Percentiles rank a stretch among this genome's conserved stretches.
phyloP scores from a whole-genome alignment of 495 filamentous ascomycete species.

The Trichocladium uniseriatum region DNA sequence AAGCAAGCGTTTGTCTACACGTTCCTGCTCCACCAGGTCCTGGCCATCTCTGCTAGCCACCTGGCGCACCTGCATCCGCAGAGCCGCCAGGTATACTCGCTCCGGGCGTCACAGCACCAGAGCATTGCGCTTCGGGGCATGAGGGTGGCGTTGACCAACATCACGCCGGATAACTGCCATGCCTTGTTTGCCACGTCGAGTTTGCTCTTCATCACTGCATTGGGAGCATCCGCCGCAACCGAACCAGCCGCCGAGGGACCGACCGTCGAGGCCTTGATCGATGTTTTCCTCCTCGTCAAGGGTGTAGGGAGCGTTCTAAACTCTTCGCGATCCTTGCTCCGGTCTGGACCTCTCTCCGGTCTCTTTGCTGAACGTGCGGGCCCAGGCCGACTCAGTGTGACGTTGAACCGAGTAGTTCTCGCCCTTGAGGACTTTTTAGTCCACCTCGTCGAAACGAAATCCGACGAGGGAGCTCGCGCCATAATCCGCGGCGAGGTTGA shows the following conservation, averaged over 20 bases:
- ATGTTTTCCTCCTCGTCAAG: constrained; percentile 18
- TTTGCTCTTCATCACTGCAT: constrained; percentile 18
- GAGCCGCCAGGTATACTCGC: constrained; percentile 3
- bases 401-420: constrained; percentile 1
- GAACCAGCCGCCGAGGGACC: not conserved
- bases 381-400: not conserved
- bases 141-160: constrained; percentile 12
- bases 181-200: constrained; percentile 20
- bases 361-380: constrained; percentile 1
- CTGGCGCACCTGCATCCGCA: constrained; percentile 17
- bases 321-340: constrained; percentile 8
- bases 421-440: constrained; percentile 8
- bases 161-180: constrained; percentile 23
- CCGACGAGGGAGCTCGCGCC: constrained; percentile 1
- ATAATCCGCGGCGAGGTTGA: constrained; percentile 10
- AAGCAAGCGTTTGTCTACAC: constrained; percentile 14
- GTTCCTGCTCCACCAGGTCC: constrained; percentile 24
- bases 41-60: constrained; percentile 22
- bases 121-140: constrained; percentile 19
- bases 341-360: constrained; percentile 11
- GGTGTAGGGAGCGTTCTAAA: constrained; percentile 20
- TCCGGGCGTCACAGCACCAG: constrained; percentile 20
- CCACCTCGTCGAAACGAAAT: not conserved
- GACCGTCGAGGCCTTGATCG: constrained; percentile 17
- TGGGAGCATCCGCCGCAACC: constrained; percentile 9